Evolutionary conservation across 2,329 filamentous ascomycete species (phyloP).

Genomic region (Ophiostoma ips): DNA sequence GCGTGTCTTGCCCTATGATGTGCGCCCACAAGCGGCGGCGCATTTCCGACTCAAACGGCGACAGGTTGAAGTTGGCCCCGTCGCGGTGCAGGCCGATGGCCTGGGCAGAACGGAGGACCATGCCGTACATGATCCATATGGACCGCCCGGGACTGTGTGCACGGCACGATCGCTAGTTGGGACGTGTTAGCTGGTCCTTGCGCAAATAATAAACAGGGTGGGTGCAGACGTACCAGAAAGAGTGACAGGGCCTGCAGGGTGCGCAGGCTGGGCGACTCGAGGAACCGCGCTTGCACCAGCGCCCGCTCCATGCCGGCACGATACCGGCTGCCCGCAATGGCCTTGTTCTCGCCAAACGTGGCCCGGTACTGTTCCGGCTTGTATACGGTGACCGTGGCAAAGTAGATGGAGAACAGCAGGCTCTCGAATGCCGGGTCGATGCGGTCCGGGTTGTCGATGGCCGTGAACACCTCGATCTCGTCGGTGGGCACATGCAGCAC

Average conservation of each 20-base stretch:
- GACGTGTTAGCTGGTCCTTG: too few species aligned
- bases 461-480: slow-evolving; percentile 13
- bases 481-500: slow-evolving; percentile 14
- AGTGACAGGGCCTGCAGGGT: slow-evolving; percentile 12
- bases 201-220: too few species aligned
- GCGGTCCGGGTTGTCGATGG: slow-evolving; percentile 10
- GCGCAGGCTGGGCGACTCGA: slow-evolving; percentile 13
- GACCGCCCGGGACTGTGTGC: slow-evolving; percentile 12
- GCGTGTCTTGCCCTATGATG: slow-evolving; percentile 9
- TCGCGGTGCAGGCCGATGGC: slow-evolving; percentile 17
- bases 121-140: slow-evolving; percentile 13
- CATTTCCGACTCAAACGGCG: slow-evolving; percentile 20
- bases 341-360: slow-evolving; percentile 13
- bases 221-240: too few species aligned
- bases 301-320: slow-evolving; percentile 12
- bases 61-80: slow-evolving; percentile 25
- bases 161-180: slow-evolving; percentile 9
- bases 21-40: slow-evolving; percentile 14
- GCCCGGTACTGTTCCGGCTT: slow-evolving; percentile 10
- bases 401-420: slow-evolving; percentile 15
- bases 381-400: slow-evolving; percentile 10
- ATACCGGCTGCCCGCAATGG: slow-evolving; percentile 8
- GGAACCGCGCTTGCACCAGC: slow-evolving; percentile 13
- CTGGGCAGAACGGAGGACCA: slow-evolving; percentile 14
- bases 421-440: slow-evolving; percentile 5